A percentile compares a stretch with the other conserved stretches of the same genome.
Evolutionary conservation across 2,329 filamentous ascomycete genomes (phyloP).

Genomic region (Pleomassaria siparia): DNA sequence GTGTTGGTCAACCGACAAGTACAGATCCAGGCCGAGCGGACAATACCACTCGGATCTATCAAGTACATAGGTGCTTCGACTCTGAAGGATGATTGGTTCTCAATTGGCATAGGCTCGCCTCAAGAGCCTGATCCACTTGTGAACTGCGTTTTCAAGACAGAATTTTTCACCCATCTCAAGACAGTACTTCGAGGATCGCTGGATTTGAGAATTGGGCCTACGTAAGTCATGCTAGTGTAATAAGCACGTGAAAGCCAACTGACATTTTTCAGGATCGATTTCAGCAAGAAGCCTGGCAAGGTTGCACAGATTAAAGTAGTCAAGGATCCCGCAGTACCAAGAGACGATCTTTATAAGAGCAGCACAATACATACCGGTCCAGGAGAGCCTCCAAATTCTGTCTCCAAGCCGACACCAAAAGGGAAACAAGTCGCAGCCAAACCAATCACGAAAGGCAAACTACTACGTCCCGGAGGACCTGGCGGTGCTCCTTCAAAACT

Average conservation of each 20-base stretch:
- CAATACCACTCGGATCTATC: slow-evolving; percentile 81
- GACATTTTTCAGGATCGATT: slow-evolving; percentile 66
- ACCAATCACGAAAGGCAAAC: slow-evolving; percentile 89
- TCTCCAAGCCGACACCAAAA: slow-evolving; percentile 82
- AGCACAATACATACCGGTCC: slow-evolving; percentile 81
- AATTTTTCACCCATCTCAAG: slow-evolving; percentile 91
- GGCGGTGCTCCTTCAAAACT: slow-evolving; percentile 76
- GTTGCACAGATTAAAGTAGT: slow-evolving; percentile 83
- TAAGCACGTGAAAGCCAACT: slow-evolving; percentile 15
- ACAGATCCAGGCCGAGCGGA: slow-evolving; percentile 77
- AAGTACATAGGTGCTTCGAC: slow-evolving; percentile 82
- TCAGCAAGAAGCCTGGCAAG: slow-evolving; percentile 97
- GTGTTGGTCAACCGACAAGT: slow-evolving; percentile 78
- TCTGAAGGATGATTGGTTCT: slow-evolving; percentile 94
- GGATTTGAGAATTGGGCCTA: slow-evolving; percentile 78
- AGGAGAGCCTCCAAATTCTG: slow-evolving; percentile 80
- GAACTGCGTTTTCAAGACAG: slow-evolving; percentile 93
- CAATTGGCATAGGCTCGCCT: slow-evolving; percentile 82
- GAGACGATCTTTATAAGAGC: slow-evolving; percentile 90
- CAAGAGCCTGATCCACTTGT: slow-evolving; percentile 93
- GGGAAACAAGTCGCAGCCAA: slow-evolving; percentile 83
- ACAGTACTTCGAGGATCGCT: slow-evolving; percentile 77
- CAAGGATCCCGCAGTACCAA: slow-evolving; percentile 75
- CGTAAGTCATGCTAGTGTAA: slow-evolving; percentile 41
- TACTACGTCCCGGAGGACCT: slow-evolving; percentile 88